Conservation (phyloP, 495 filamentous ascomycete species). For the Hyphodiscus hymeniophilus region DNA sequence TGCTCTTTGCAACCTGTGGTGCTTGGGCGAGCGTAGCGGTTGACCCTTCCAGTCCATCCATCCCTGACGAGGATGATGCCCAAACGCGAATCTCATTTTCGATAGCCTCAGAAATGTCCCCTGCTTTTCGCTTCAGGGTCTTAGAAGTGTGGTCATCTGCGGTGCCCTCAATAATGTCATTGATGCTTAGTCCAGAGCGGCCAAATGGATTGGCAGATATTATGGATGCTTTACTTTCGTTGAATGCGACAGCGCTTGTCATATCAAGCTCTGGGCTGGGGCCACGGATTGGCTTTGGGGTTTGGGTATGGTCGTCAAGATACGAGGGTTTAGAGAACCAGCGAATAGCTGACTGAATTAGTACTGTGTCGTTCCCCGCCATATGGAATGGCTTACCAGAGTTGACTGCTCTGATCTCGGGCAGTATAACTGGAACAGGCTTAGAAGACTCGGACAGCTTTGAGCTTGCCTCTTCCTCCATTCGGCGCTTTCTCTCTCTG, state of each 20-base stretch:
- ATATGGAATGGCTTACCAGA: not conserved
- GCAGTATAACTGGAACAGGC: not conserved
- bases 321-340: conserved; percentile 6
- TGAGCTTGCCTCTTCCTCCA: not conserved
- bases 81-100: conserved; percentile 21
- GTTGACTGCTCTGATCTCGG: not conserved
- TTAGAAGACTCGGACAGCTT: not conserved
- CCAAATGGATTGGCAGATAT: conserved; percentile 1
- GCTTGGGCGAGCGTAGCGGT: not conserved
- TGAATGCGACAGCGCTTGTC: conserved; percentile 32
- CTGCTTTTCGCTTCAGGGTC: conserved; percentile 27
- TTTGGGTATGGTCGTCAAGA: conserved; percentile 7
- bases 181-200: conserved; percentile 24
- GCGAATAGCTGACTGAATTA: conserved; percentile 5
- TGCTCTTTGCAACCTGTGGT: not conserved
- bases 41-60: not conserved
- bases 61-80: conserved; percentile 5
- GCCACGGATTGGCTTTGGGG: not conserved
- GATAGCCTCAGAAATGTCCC: conserved; percentile 28
- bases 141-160: not conserved
- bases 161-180: conserved; percentile 24
- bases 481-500: not conserved
- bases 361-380: not conserved
- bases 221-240: conserved; percentile 27
- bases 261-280: conserved; percentile 28